Evolutionary conservation across 805 yeast genomes (phyloP), one percentile per base, ranked within the genome.

Genomic region (Metschnikowia similis): DNA sequence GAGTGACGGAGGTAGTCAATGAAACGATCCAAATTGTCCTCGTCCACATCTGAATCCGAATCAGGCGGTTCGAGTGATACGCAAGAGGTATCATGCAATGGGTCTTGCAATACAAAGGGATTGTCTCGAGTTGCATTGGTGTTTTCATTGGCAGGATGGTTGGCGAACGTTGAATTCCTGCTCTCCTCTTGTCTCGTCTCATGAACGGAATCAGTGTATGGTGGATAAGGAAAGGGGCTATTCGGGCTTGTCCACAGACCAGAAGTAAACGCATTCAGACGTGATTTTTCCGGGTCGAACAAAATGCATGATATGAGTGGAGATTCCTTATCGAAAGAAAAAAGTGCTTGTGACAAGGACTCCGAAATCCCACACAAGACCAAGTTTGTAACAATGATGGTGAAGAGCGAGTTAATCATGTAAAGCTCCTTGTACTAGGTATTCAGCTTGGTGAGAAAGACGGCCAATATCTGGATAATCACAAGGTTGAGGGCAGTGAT

Each of bases 291-390:
- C 8, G 37, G 45, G 4, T 32, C 21, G 31, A 21, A n/a, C 11
- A 51, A 17, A 6, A 47, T 30, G 13, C 44, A 52, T 3, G 51
- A 41, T 7, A 48, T 4, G 6, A 28, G 5, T 1, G 55, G 55
- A 7, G 55, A 42, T 9, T 21, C 16, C 10, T 56, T 48, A 28
- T 56, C 47, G 49, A 62, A 71, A 41, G 69, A 52, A 26, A 69
- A 61, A 4, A 89, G 72, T 2, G 86, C 77, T 66, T 92, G 98
- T 0, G 98, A 98, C 54, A 91, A 63, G 0, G 91, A 81, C 64
- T 92, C 98, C 0, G 97, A 90, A n/a, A 89, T 82, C 0, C 96
- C 97, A 64, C 83, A 88, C 5, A 92, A 71, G 4, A 91, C 82
- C 29, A 87, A 68, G 61, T 92, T 92, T 1, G 97, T 85, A 26